These are phyloP conservation scores for Podosphaera xanthii DNA, from an alignment of 2,329 filamentous ascomycete genomes.

Conservation along the genomic window DNA sequence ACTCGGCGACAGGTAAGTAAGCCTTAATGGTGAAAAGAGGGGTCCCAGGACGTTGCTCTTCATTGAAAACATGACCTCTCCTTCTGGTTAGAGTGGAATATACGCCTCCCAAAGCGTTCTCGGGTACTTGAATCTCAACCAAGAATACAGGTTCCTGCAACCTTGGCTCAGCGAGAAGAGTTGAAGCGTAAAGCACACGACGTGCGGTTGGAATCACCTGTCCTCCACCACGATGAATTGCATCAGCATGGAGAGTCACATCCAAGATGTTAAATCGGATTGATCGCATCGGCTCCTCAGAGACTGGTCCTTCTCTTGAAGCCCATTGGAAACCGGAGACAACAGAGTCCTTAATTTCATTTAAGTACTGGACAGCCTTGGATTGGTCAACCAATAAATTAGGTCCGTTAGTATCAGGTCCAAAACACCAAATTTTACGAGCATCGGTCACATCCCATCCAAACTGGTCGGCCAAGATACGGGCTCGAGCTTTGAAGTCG, in stretches of 20 bases:
- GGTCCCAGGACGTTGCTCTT: slow-evolving; percentile 95
- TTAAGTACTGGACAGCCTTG: slow-evolving; percentile 99
- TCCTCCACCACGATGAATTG: slow-evolving; percentile 97
- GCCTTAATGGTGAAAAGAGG: slow-evolving; percentile 99
- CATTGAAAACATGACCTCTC: slow-evolving; percentile 96
- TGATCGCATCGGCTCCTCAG: slow-evolving; percentile 93
- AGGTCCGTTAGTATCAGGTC: slow-evolving; percentile 89
- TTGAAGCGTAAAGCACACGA: slow-evolving; percentile 87
- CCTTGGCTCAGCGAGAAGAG: slow-evolving; percentile 74
- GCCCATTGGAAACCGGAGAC: slow-evolving; percentile 99
- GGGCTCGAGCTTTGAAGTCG: slow-evolving; percentile 96
- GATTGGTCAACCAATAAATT: slow-evolving; percentile 99
- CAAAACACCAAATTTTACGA: slow-evolving; percentile 99
- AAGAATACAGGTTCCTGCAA: slow-evolving; percentile 96
- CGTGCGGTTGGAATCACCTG: slow-evolving; percentile 96
- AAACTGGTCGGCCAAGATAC: slow-evolving; percentile 85
- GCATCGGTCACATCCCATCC: slow-evolving; percentile 99
- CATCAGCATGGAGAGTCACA: slow-evolving; percentile 98
- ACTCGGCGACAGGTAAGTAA: slow-evolving; percentile 90
- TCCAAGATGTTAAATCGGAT: slow-evolving; percentile 98
- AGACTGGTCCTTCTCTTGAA: slow-evolving; percentile 86
- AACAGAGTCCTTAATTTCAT: slow-evolving; percentile 99
- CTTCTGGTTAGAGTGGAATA: slow-evolving; percentile 95
- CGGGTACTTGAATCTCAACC: slow-evolving; percentile 97
- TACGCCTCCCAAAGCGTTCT: slow-evolving; percentile 98